Percentiles rank a stretch among this genome's conserved stretches.
Evolutionary conservation across 148 eudicot genomes (phyloP).

Genomic region (Beta vulgaris): DNA sequence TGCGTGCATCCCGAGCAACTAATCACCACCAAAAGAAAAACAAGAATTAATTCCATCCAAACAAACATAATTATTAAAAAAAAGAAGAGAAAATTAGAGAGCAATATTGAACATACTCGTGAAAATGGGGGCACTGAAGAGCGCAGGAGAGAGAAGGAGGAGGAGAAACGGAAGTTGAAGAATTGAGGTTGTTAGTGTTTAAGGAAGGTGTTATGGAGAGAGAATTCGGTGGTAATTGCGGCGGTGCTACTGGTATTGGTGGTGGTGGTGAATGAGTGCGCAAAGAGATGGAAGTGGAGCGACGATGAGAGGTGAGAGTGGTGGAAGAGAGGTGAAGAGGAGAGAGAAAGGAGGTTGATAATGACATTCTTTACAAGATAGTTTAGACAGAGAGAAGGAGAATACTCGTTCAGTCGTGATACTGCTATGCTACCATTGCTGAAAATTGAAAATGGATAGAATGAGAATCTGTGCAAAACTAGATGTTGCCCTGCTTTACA

Average conservation of each 20-base stretch:
- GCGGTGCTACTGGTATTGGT: slow-evolving; percentile 25
- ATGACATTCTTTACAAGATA: no score
- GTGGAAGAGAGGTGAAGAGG: slow-evolving; percentile 28
- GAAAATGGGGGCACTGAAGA: slow-evolving; percentile 83
- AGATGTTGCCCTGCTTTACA: no score
- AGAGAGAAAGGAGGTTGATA: slow-evolving; percentile 29
- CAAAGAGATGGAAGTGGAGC: background rate
- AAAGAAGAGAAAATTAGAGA: background rate
- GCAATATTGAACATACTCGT: slow-evolving; percentile 45
- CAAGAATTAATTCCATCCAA: background rate
- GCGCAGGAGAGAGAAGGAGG: slow-evolving; percentile 57
- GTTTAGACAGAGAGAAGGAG: no score
- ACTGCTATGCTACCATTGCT: no score
- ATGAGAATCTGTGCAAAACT: no score
- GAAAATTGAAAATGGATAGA: no score
- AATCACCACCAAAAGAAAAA: background rate
- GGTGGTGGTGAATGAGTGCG: slow-evolving; percentile 13
- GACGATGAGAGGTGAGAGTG: slow-evolving; percentile 15
- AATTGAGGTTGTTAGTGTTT: slow-evolving; percentile 29
- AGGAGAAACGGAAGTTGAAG: slow-evolving; percentile 16
- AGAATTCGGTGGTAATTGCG: slow-evolving; percentile 31
- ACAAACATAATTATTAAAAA: background rate
- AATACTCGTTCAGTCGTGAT: no score
- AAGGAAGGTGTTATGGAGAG: slow-evolving; percentile 34
- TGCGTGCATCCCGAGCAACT: slow-evolving; percentile 94